A percentile compares a stretch with the other conserved stretches of the same genome.
phyloP scores from a whole-genome alignment of 73 alveolate genomes.

The Paramecium sonneborni region DNA sequence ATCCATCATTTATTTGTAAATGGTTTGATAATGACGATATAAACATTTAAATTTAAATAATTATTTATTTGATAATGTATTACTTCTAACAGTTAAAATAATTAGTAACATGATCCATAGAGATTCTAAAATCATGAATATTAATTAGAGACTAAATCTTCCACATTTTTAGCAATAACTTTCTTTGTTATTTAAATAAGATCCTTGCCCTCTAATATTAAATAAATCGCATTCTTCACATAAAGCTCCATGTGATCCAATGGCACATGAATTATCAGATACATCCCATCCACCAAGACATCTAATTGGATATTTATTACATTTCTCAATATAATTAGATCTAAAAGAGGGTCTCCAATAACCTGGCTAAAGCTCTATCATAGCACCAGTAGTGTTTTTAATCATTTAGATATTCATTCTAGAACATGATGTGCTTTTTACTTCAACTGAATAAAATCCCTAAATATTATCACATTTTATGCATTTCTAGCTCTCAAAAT shows the following conservation, averaged over 20 bases:
- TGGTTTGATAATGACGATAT: not conserved
- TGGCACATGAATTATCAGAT: constrained; percentile 11
- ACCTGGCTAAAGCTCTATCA: constrained; percentile 16
- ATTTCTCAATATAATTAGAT: not conserved
- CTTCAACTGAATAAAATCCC: not conserved
- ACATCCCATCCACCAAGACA: constrained; percentile 56
- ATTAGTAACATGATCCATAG: not conserved
- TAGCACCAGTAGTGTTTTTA: not conserved
- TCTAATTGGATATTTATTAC: not conserved
- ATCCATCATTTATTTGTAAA: not conserved
- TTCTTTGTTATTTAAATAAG: not conserved
- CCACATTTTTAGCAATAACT: not conserved
- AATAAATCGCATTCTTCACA: constrained; percentile 46
- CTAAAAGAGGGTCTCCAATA: constrained; percentile 44
- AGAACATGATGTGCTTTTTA: not conserved
- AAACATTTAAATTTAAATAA: not conserved
- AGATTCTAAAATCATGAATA: not conserved
- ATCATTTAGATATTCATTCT: not conserved
- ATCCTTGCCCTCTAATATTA: constrained; percentile 20
- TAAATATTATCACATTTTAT: not conserved
- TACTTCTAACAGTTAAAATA: not conserved
- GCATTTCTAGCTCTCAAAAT: not conserved
- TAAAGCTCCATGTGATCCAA: constrained; percentile 13
- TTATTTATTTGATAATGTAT: not conserved
- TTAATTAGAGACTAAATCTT: not conserved